Conservation (phyloP, 306 rosid species). For the Cucumis cinereus region DNA sequence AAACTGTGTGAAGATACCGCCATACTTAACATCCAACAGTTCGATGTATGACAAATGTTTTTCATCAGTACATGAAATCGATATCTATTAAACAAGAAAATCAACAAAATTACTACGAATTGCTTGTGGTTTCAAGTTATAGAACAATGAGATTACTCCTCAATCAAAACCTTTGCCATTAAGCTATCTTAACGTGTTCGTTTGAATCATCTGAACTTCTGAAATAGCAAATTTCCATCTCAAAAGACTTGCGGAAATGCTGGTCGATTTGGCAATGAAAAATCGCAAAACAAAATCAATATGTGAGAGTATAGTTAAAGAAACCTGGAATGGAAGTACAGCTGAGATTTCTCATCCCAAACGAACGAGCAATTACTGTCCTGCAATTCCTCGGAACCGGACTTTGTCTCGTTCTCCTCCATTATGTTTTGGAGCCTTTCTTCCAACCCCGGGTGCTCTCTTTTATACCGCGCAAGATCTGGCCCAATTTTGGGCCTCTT, state of each 20-base stretch:
- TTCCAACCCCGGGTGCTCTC: background rate
- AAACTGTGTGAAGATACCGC: background rate
- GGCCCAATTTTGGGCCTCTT: background rate
- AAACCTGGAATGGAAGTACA: conserved; percentile 72
- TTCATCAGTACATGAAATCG: background rate
- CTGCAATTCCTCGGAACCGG: conserved; percentile 17
- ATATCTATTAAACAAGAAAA: background rate
- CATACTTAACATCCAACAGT: background rate
- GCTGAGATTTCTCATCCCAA: conserved; percentile 69
- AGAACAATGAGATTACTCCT: background rate
- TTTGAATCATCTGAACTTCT: background rate
- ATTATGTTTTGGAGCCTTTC: background rate
- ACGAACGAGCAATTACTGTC: conserved; percentile 36
- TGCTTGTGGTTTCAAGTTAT: background rate
- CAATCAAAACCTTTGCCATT: background rate
- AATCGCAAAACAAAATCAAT: background rate
- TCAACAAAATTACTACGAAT: background rate
- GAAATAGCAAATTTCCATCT: background rate
- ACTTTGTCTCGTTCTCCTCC: background rate
- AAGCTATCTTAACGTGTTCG: background rate
- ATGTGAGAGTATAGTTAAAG: background rate
- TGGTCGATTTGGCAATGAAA: background rate
- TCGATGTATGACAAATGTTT: background rate
- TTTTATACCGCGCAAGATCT: background rate
- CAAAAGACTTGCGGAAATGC: background rate